Evolutionary conservation across 176 grass and related monocot genomes (phyloP).

Genomic region (barley (Hordeum vulgare)): DNA sequence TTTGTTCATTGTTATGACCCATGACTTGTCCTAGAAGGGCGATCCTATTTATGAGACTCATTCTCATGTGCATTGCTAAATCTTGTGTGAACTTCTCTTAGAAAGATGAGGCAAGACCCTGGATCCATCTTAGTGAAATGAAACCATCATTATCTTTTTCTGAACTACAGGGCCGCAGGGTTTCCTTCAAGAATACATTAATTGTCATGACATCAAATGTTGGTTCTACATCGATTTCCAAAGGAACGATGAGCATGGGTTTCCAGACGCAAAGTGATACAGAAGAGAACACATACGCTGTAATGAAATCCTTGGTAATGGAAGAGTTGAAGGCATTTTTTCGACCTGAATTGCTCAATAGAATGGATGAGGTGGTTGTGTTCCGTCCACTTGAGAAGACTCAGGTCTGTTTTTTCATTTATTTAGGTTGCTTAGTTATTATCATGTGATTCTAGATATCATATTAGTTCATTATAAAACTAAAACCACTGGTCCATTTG

Average conservation of each 20-base stretch:
- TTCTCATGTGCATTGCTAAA: conserved; percentile 1
- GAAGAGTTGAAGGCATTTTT: conserved; percentile 91
- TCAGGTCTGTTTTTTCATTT: conserved; percentile 42
- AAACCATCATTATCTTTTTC: background rate
- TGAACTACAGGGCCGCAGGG: conserved; percentile 64
- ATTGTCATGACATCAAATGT: conserved; percentile 97
- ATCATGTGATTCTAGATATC: background rate
- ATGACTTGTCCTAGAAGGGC: background rate
- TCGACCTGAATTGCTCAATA: conserved; percentile 85
- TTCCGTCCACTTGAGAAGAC: conserved; percentile 83
- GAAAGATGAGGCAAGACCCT: background rate
- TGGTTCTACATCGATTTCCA: conserved; percentile 80
- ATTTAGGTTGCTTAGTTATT: background rate
- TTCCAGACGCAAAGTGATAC: conserved; percentile 49
- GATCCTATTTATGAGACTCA: background rate
- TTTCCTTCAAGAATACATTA: conserved; percentile 97
- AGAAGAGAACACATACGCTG: conserved; percentile 55
- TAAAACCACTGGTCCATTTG: background rate
- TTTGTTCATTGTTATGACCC: background rate
- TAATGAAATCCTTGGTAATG: conserved; percentile 78
- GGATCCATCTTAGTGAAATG: background rate
- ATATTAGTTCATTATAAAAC: background rate
- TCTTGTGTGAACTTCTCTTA: conserved; percentile 19
- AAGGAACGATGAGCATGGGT: conserved; percentile 60
- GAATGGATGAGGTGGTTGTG: conserved; percentile 95